phyloP scores from a whole-genome alignment of 2,329 filamentous ascomycete species.

The Ploettnerulaceae sp. region DNA sequence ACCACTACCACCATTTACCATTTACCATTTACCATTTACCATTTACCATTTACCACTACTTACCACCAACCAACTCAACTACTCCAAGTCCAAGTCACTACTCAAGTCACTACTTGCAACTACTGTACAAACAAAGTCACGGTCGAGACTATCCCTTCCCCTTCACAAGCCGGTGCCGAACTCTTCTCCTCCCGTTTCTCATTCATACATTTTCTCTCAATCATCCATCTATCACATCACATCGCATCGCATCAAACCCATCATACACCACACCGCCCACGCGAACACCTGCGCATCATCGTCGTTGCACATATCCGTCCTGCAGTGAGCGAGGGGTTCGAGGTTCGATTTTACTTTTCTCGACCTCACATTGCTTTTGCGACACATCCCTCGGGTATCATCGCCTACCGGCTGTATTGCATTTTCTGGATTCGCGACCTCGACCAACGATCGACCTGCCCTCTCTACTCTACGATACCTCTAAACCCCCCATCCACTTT shows the following conservation, averaged over 20 bases:
- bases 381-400: conserved; percentile 2
- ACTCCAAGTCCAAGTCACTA: too few species aligned
- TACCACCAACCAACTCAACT: too few species aligned
- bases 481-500: not conserved
- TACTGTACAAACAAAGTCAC: not conserved
- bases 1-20: too few species aligned
- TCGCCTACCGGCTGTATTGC: not conserved
- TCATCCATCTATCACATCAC: not conserved
- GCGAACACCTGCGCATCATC: conserved; percentile 9
- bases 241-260: conserved; percentile 2
- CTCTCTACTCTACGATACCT: not conserved
- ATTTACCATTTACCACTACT: too few species aligned
- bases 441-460: conserved; percentile 1
- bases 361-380: not conserved
- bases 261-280: not conserved
- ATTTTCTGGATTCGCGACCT: conserved; percentile 5
- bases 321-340: not conserved
- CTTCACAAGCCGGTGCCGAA: not conserved
- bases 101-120: not conserved
- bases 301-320: not conserved
- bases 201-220: not conserved
- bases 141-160: conserved; percentile 7
- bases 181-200: not conserved
- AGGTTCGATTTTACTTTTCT: not conserved
- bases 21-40: too few species aligned